Evolutionary conservation across 164 flowering plant genomes (phyloP), one percentile per base, ranked within the genome.

Genomic region (Nelumbo lutea): DNA sequence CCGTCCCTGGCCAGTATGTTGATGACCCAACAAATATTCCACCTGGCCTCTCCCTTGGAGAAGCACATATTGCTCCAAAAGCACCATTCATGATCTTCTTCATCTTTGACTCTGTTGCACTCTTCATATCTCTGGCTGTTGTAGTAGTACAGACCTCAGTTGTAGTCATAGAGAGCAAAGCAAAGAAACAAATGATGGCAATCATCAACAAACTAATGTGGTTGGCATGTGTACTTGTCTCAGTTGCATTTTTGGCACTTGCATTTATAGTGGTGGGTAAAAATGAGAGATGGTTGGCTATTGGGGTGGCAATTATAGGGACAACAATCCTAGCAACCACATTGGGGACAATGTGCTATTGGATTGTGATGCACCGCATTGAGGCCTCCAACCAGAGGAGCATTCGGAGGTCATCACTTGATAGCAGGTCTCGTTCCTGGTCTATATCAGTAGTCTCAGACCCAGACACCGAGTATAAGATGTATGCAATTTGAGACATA

Each of bases 151-250:
- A 94, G 61, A 94, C 97, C 2, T 94, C 98, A 1, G 87, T 94
- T n/a, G 96, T 94, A 48, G 88, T 92, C 5, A 89, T 90, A 59
- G 97, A 94, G 72, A 87, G 92, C 81, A 90, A 88, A 79, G 97
- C 97, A 9, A 95, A 95, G 87, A 92, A 92, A 80, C 86, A 87
- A 72, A 84, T 92, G 96, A 89, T 92, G 96, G 87, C 94, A 0
- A 60, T 86, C 48, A 95, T 95, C 43, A 95, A 95, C 91, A 95
- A 95, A 86, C 82, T 95, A 10, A 95, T 95, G 98, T 95, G 98
- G 98, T 42, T 91, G 57, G 97, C 97, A 2, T 90, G 98, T 66
- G 93, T 88, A 65, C 86, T 90, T 1, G 71, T 91, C 50, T 90
- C 97, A 0, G 87, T 92, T 1, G 88, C 98, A 27, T 95, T 84